These are phyloP conservation scores for Coemansia sp. DNA, from an alignment of 192 early-diverging fungal genomes.

Conservation along the genomic window DNA sequence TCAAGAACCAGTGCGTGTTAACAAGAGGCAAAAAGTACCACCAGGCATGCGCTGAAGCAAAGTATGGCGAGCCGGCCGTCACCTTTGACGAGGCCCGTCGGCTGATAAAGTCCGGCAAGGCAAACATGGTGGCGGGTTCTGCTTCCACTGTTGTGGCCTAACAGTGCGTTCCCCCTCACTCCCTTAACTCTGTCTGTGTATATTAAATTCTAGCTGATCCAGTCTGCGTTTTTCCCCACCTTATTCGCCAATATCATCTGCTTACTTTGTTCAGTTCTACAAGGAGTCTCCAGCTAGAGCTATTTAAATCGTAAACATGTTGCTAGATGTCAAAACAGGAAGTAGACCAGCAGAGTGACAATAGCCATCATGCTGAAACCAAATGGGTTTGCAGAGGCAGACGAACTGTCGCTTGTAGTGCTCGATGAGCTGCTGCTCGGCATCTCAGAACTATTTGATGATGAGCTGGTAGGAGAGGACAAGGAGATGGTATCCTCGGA, in stretches of 20 bases:
- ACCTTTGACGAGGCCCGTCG: slow-evolving; percentile 47
- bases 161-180: not conserved
- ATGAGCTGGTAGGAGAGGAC: not conserved
- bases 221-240: not conserved
- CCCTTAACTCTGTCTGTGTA: not conserved
- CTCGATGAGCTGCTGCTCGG: not conserved
- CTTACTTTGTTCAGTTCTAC: not conserved
- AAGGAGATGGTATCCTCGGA: not conserved
- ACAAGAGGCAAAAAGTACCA: slow-evolving; percentile 55
- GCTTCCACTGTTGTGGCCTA: slow-evolving; percentile 8
- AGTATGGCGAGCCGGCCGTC: slow-evolving; percentile 48
- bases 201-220: not conserved
- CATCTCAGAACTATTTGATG: not conserved
- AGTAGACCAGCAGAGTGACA: not conserved
- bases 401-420: not conserved
- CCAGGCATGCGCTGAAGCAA: slow-evolving; percentile 49
- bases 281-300: not conserved
- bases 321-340: not conserved
- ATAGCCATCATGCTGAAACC: slow-evolving; percentile 1
- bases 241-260: not conserved
- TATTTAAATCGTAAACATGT: not conserved
- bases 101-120: slow-evolving; percentile 32
- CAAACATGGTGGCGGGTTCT: not conserved
- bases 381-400: not conserved
- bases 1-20: slow-evolving; percentile 53